Evolutionary conservation across 306 rosid genomes (phyloP).

Genomic region (Lagenaria siceraria): DNA sequence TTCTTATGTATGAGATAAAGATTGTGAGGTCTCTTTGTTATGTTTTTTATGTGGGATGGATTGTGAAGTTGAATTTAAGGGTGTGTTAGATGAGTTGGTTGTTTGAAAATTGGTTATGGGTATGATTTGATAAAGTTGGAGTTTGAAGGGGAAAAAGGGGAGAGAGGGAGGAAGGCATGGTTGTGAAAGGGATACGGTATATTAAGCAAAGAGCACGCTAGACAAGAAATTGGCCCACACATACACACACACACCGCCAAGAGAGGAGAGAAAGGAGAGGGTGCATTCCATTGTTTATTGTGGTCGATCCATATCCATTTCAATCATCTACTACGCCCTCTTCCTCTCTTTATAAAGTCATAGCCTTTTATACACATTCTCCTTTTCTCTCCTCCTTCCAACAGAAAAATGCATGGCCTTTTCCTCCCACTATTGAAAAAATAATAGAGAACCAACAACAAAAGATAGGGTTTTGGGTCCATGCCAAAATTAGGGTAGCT

Average conservation of each 20-base stretch:
- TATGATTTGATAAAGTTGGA: background rate
- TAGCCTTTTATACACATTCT: background rate
- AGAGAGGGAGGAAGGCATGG: background rate
- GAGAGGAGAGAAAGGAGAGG: background rate
- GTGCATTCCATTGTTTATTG: background rate
- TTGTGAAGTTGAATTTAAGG: too few relatives aligned
- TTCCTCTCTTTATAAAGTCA: background rate
- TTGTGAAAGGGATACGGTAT: background rate
- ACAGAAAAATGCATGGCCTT: background rate
- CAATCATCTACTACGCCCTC: background rate
- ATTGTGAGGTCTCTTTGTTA: too few relatives aligned
- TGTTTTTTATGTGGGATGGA: too few relatives aligned
- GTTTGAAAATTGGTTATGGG: background rate
- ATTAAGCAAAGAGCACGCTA: slow-evolving; percentile 59
- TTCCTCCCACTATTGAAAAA: background rate
- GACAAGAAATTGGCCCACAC: slow-evolving; percentile 80
- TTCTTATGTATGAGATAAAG: too few relatives aligned
- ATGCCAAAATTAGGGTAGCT: background rate
- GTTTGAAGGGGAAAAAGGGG: background rate
- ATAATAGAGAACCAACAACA: background rate
- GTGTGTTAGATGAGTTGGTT: too few relatives aligned
- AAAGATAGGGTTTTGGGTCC: background rate
- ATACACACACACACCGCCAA: slow-evolving; percentile 12
- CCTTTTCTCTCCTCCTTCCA: background rate
- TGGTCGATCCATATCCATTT: background rate